A percentile compares a stretch with the other conserved stretches of the same genome.
phyloP scores from a whole-genome alignment of 1,139 yeast species.

The Hemisphaericaspora xylanilytica region DNA sequence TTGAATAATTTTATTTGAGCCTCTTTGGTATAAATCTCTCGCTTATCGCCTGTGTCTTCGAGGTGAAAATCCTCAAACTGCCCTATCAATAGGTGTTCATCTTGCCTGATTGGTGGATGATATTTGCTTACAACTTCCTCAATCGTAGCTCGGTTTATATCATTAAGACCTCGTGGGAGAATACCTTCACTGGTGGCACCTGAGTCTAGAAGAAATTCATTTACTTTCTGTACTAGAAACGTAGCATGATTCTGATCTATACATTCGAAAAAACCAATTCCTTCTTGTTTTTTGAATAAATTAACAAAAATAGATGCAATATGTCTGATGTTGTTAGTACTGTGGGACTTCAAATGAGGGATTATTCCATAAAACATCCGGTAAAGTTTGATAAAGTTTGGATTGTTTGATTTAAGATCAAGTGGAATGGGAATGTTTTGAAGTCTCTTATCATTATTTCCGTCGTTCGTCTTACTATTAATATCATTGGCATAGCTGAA shows the following conservation, averaged over 20 bases:
- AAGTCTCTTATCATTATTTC: background rate
- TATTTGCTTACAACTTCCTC: background rate
- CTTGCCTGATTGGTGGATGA: background rate
- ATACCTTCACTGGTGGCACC: no score
- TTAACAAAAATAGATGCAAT: conserved; percentile 21
- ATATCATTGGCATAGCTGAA: conserved; percentile 20
- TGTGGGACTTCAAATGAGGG: conserved; percentile 13
- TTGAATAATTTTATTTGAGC: conserved; percentile 16
- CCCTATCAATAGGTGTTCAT: background rate
- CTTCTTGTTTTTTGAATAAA: conserved; percentile 23
- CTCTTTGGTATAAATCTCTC: conserved; percentile 12
- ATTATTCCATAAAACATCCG: conserved; percentile 25
- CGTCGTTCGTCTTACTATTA: background rate
- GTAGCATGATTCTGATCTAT: conserved; percentile 11
- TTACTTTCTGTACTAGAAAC: background rate
- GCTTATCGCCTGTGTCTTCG: background rate
- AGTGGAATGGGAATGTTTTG: conserved; percentile 10
- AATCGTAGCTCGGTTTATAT: background rate
- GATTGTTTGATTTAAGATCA: conserved; percentile 16
- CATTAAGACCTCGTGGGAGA: background rate
- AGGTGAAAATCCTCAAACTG: background rate
- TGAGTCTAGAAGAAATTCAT: background rate
- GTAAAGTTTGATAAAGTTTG: conserved; percentile 22
- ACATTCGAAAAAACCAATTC: conserved; percentile 25
- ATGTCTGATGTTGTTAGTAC: conserved; percentile 12